Percentiles rank a stretch among this genome's conserved stretches.
Conservation (phyloP, 176 grass and related monocot genomes). For the Ampelocalamus luodianensis region DNA sequence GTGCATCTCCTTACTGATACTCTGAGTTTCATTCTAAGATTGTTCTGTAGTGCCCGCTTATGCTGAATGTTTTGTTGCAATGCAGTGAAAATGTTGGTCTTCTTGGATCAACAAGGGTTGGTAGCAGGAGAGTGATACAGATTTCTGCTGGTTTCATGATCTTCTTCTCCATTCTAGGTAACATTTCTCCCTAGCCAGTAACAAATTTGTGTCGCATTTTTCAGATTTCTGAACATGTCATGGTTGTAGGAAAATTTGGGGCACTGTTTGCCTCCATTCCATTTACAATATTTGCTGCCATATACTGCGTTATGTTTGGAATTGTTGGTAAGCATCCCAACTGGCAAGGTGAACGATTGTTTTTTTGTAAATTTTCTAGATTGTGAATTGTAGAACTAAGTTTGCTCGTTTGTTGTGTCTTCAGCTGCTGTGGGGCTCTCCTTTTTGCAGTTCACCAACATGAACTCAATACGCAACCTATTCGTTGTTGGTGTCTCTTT, state of each 20-base stretch:
- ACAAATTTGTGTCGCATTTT: not conserved
- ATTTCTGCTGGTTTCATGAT: conserved; percentile 99
- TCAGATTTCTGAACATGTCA: conserved; percentile 19
- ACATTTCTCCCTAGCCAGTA: conserved; percentile 1
- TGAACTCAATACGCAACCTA: conserved; percentile 98
- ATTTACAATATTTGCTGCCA: conserved; percentile 87
- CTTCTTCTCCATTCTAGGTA: conserved; percentile 96
- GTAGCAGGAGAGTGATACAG: conserved; percentile 90
- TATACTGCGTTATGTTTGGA: conserved; percentile 89
- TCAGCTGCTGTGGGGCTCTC: conserved; percentile 94
- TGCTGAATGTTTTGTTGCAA: conserved; percentile 21
- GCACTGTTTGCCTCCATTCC: conserved; percentile 96
- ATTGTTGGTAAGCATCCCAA: conserved; percentile 67
- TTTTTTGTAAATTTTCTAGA: not conserved
- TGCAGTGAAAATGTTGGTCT: conserved; percentile 95
- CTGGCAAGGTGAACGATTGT: not conserved
- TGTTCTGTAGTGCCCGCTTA: not conserved
- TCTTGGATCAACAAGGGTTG: conserved; percentile 92
- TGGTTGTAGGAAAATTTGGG: conserved; percentile 84
- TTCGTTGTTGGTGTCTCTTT: conserved; percentile 88
- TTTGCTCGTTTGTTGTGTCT: conserved; percentile 35
- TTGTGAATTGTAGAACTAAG: not conserved
- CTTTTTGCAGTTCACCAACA: conserved; percentile 95
- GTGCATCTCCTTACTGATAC: conserved; percentile 35
- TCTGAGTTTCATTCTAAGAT: not conserved